Conservation (phyloP, 345 rosid species). For the Populus nigra region DNA sequence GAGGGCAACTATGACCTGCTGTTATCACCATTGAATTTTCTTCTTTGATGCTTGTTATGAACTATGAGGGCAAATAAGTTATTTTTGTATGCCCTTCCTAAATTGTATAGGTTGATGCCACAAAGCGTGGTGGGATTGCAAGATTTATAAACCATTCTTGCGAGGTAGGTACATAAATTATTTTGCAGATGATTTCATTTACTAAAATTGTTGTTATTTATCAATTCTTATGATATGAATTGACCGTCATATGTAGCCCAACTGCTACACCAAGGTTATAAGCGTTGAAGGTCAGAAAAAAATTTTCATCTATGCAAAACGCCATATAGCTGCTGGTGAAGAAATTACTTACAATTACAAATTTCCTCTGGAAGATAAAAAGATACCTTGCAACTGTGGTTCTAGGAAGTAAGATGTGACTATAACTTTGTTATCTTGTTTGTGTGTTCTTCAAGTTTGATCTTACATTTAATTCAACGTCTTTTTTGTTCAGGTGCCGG, state of each 20-base stretch:
- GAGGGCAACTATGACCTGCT: background rate
- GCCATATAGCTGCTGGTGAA: constrained; percentile 81
- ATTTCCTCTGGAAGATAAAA: constrained; percentile 91
- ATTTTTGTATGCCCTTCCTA: constrained; percentile 9
- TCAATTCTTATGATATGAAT: constrained; percentile 19
- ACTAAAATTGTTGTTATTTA: constrained; percentile 22
- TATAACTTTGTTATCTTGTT: constrained; percentile 14
- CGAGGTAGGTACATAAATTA: constrained; percentile 52
- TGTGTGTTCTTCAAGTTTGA: background rate
- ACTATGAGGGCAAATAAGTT: constrained; percentile 1
- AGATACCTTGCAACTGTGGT: constrained; percentile 98
- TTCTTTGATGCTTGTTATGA: background rate
- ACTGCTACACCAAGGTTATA: constrained; percentile 96
- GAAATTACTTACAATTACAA: constrained; percentile 95
- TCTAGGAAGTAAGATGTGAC: constrained; percentile 67
- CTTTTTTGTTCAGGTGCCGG: constrained; percentile 63
- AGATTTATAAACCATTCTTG: constrained; percentile 99
- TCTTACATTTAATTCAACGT: background rate
- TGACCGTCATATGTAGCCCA: constrained; percentile 60
- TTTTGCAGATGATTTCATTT: background rate
- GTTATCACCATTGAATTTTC: background rate
- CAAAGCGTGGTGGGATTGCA: constrained; percentile 98
- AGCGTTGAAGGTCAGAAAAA: constrained; percentile 89
- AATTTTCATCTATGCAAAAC: constrained; percentile 91
- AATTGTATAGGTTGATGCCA: constrained; percentile 81